Base-by-base conservation (phyloP, 2,329 filamentous ascomycete genomes). In the Trichoderma simmonsii region DNA sequence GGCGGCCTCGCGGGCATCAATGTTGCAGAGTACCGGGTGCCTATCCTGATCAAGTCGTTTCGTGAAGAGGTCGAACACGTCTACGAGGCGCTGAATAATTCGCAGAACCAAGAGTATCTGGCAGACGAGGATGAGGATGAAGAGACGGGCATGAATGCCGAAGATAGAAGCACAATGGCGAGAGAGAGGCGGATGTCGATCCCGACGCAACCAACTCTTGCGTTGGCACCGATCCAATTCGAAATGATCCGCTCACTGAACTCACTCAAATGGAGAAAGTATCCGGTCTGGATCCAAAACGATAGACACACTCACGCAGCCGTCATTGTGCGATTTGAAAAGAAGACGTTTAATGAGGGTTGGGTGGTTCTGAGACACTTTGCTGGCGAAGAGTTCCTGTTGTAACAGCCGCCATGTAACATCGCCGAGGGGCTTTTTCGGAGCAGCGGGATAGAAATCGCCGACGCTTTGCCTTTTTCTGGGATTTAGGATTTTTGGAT, bases 231-330 rank as follows among this genome's bases (percentile, higher is more conserved):
- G 5, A 88, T 90, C 62, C 95, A 98, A 81, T 97, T 97, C 79
- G 86, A 88, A 63, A 97, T 97, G 89, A 92, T 97, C 73, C 86
- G 92, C 34, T 88, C 90, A 11, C 84, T 98, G 63, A 90, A 98
- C 76, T 79, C 80, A n/a, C 79, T 91, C 2, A 85, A 86, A 5
- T 91, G 89, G 87, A 84, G 86, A 62, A 92, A 91, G 79, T 91
- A 89, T 75, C 88, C 87, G 1, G 89, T 95, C 4, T 91, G 92
- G 82, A 95, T 96, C 51, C 91, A 92, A 74, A 92, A 94, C 6
- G 87, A 90, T 70, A 83, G 86, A n/a, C 93, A 97, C 79, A 93
- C 89, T 73, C 95, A 98, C 81, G 95, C 95, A 0, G 95, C 95
- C 3, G 97, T 98, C 62, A 93, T 98, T 74, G 90, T 97, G 43